Conservation (phyloP, 768 basidiomycete genomes). For the Exsudoporus frostii region DNA sequence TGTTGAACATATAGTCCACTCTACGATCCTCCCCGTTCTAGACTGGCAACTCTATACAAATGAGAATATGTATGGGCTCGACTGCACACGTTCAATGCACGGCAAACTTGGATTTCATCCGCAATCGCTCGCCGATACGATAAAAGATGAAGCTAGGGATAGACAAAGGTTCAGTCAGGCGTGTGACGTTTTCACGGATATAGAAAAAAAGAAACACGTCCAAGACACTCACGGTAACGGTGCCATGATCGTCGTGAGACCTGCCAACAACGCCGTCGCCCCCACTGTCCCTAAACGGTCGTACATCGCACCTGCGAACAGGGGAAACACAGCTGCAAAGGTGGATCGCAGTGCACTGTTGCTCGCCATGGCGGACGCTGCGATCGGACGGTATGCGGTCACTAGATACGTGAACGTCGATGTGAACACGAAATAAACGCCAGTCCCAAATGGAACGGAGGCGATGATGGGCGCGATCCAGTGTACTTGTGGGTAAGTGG, state of each 20-base stretch:
- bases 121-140: constrained; percentile 42
- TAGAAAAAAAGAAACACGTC: neutral
- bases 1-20: neutral
- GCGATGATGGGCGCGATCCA: constrained; percentile 48
- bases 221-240: constrained; percentile 53
- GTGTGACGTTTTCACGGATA: neutral
- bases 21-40: neutral
- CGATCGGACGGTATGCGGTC: constrained; percentile 47
- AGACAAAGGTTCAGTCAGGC: neutral
- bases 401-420: constrained; percentile 62
- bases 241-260: constrained; percentile 56
- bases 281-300: constrained; percentile 60
- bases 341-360: constrained; percentile 51
- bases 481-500: constrained; percentile 44
- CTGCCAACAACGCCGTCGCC: constrained; percentile 68
- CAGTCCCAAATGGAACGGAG: constrained; percentile 49
- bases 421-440: constrained; percentile 62
- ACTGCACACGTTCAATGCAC: constrained; percentile 12
- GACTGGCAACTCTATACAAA: neutral
- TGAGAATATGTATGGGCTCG: too few species aligned
- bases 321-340: constrained; percentile 51
- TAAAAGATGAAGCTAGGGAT: constrained; percentile 46
- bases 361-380: constrained; percentile 63
- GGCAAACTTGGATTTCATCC: constrained; percentile 44
- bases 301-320: constrained; percentile 54